These are phyloP conservation scores for Prunus padus DNA, from an alignment of 306 rosid species.

Conservation along the genomic window DNA sequence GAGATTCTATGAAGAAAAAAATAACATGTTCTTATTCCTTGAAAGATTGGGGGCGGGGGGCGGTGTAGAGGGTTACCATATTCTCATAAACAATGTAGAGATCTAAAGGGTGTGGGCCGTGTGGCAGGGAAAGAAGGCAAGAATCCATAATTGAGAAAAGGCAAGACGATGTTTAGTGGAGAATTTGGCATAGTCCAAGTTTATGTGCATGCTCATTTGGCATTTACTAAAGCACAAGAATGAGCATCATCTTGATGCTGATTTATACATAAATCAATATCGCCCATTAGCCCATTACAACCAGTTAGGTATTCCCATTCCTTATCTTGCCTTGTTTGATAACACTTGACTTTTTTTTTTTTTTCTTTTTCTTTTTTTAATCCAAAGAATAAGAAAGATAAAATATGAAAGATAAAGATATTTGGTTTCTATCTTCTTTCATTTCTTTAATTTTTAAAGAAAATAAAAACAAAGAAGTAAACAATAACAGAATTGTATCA, in stretches of 20 bases:
- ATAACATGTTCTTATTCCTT: not conserved
- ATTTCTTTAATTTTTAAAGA: not conserved
- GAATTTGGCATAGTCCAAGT: constrained; percentile 14
- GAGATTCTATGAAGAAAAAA: not conserved
- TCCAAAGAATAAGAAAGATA: too few species aligned
- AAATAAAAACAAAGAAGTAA: not conserved
- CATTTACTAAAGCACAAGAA: not conserved
- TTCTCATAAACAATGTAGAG: not conserved
- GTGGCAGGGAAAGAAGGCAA: not conserved
- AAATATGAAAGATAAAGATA: too few species aligned
- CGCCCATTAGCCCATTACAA: not conserved
- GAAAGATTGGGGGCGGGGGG: too few species aligned
- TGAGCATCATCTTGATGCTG: not conserved
- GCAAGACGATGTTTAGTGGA: constrained; percentile 23
- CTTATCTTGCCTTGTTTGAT: not conserved
- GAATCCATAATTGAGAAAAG: not conserved
- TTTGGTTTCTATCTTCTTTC: too few species aligned
- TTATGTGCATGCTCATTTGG: not conserved
- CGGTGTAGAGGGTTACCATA: too few species aligned
- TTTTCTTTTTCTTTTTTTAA: not conserved
- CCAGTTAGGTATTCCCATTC: not conserved
- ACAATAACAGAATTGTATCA: not conserved
- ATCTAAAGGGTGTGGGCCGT: not conserved
- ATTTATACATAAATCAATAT: not conserved
- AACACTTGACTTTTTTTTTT: not conserved